Evolutionary conservation across 1,284 basidiomycete species (phyloP), one percentile per base, ranked within the genome.

Genomic region (Boletus smithii): DNA sequence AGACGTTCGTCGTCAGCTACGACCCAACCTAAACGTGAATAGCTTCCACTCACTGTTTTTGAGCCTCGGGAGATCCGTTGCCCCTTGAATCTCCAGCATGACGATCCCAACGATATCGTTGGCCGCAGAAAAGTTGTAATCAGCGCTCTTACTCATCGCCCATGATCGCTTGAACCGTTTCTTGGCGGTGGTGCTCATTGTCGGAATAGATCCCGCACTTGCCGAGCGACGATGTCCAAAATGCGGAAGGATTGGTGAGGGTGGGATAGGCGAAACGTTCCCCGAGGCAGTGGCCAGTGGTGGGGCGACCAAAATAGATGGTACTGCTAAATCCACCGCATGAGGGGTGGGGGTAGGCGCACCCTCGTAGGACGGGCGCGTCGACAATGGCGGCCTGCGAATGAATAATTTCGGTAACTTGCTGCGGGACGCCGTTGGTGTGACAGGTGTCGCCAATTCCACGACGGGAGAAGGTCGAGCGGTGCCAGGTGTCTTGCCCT

Each of bases 31-130:
- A 11, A 13, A 34, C 40, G n/a, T 16, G 27, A 26, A n/a, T 23
- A 27, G 45, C 46, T 33, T 46, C 30, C 11, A 78, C 88, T 57
- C 46, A 91, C 88, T 85, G 60, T 97, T 97, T 66, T 85, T 88
- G 60, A 95, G 73, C 57, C 80, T 79, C 0, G 95, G 95, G 48
- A 99, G 70, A 66, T 97, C 91, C 14, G 74, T 75, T 2, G 94
- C 95, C 23, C 81, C 65, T 42, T 72, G 67, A 32, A 82, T 77
- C 68, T 84, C 83, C 18, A 95, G 69, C 83, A 97, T 91, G 38
- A 97, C 94, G 50, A 99, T 93, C 1, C 97, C 95, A 3, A 97
- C 71, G 36, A 97, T 87, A 61, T 97, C 94, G 10, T 81, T 76
- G 2, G 64, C 76, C 1, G 83, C 75, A 30, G 80, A 80, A 58